phyloP scores from a whole-genome alignment of 139 green algal genomes.

The Pleodorina starrii region DNA sequence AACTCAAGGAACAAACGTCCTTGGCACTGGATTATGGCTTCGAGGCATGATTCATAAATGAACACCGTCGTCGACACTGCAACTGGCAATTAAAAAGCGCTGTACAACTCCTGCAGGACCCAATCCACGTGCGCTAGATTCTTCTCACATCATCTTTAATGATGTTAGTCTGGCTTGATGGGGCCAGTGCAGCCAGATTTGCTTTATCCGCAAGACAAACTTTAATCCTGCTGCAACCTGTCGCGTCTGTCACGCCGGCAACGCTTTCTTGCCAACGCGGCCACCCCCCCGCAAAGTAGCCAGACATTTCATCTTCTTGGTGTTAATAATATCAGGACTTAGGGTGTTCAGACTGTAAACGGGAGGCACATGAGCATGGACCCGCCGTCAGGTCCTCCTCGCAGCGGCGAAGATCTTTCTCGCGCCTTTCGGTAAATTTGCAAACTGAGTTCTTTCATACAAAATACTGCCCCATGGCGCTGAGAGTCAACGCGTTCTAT shows the following conservation, averaged over 20 bases:
- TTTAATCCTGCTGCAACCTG: neutral
- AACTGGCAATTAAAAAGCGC: neutral
- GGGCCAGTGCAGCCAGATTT: neutral
- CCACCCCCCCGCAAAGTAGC: neutral
- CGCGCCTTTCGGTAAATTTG: conserved; percentile 27
- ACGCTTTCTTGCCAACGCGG: neutral
- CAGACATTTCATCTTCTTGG: neutral
- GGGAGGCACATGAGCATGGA: neutral
- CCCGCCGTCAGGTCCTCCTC: neutral
- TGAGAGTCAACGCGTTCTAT: neutral
- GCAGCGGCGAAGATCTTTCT: conserved; percentile 23
- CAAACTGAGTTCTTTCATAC: neutral
- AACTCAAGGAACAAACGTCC: too few relatives aligned
- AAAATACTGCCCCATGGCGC: neutral
- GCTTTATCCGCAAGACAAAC: neutral
- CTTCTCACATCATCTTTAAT: neutral
- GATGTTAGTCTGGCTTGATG: neutral
- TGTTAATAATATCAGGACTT: neutral
- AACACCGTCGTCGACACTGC: neutral
- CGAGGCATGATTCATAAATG: neutral
- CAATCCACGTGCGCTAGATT: neutral
- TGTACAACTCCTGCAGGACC: neutral
- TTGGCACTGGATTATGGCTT: neutral
- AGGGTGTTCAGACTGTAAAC: neutral
- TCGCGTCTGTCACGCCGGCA: neutral